Evolutionary conservation across 2,329 filamentous ascomycete genomes (phyloP).

Genomic region (Colletotrichum agaves): DNA sequence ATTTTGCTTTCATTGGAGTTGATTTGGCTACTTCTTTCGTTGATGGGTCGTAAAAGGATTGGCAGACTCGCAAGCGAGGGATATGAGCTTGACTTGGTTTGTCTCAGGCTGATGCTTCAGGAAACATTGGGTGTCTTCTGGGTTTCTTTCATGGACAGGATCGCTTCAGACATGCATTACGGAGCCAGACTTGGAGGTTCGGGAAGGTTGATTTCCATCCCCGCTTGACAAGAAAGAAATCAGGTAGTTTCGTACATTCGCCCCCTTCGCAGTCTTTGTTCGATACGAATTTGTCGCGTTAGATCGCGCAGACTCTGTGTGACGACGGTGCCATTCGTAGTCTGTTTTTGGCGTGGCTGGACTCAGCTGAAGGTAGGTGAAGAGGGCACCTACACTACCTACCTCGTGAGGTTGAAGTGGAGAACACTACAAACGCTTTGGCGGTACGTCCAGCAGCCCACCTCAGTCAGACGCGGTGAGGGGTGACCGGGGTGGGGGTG

Average conservation of each 20-base stretch:
- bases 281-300: no score
- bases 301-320: background rate
- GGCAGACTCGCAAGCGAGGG: background rate
- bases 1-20: constrained; percentile 8
- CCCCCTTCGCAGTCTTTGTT: constrained; percentile 24
- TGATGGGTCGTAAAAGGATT: constrained; percentile 7
- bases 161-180: constrained; percentile 5
- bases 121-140: constrained; percentile 8
- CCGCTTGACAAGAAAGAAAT: constrained; percentile 9
- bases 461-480: constrained; percentile 13
- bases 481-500: constrained; percentile 7
- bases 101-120: constrained; percentile 8
- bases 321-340: constrained; percentile 5
- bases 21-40: constrained; percentile 9
- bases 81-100: constrained; percentile 1
- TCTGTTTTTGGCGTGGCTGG: background rate
- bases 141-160: constrained; percentile 15
- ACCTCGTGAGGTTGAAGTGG: constrained; percentile 15
- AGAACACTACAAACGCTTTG: constrained; percentile 1
- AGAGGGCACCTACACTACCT: no score
- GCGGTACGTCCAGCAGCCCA: constrained; percentile 4
- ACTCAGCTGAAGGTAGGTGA: no score
- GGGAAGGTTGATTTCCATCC: constrained; percentile 13
- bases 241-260: constrained; percentile 8
- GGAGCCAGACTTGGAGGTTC: constrained; percentile 17